Base-by-base conservation (phyloP, 75 land plant genomes). In the Pseudotsuga menziesii region DNA sequence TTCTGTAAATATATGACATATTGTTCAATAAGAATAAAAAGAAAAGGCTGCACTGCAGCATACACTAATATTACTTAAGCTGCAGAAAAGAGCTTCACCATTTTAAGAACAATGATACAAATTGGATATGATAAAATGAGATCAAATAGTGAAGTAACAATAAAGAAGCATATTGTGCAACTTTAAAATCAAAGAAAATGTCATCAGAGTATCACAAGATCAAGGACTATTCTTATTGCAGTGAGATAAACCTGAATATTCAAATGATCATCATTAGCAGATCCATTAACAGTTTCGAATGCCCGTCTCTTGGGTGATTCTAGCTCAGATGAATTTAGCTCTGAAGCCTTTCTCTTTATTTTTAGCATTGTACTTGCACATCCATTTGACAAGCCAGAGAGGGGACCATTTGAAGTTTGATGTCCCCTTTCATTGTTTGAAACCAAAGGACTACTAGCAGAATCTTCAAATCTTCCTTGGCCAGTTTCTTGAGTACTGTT, bases 301-400 rank as follows among this genome's bases (percentile, higher is more conserved):
- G 72, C 54, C 54, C n/a, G 72, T 39, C 72, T 41, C 72, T 69
- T 69, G 25, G 72, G 41, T 22, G n/a, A 41, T 39, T 69, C 72
- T 64, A 35, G 35, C 29, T 64, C 69, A 41, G 54, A 69, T 41
- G 25, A 69, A 69, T 17, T 9, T 3, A 69, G 48, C 44, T 69
- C 72, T 69, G 54, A 69, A 69, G n/a, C 41, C 23, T 69, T 41
- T 19, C 72, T 69, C 23, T 69, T 69, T 20, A 54, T 69, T 41
- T 41, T 69, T 39, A 14, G 23, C 52, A 69, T 41, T 35, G 72
- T 69, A 41, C 72, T n/a, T 69, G 72, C 48, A 69, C 72, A 69
- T 39, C 72, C 54, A 20, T 69, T 69, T 41, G 52, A 4, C 44
- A 69, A 44, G 20, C 23, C 52, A 35, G 72, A 41, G n/a, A 39